Evolutionary conservation across 2,329 filamentous ascomycete species (phyloP), one percentile per base, ranked within the genome.

Genomic region (Alternaria ethzedia): DNA sequence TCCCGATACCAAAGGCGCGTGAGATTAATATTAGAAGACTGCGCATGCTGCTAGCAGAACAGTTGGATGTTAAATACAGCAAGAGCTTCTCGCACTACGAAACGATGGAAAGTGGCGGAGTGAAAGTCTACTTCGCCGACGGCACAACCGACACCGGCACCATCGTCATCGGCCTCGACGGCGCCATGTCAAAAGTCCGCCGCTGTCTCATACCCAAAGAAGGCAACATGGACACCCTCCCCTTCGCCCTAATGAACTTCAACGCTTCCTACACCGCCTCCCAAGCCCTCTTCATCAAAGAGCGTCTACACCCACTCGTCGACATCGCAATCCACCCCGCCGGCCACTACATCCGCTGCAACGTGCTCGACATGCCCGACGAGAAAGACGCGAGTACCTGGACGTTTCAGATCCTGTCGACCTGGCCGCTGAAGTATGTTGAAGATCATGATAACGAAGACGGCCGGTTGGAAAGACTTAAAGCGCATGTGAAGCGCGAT

Each of bases 21-120:
- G 74, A 76, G 54, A 76, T 76, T 62, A 76, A 76, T 46, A 76
- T 76, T 7, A 74, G 79, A 13, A 79, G 80, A 54, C 68, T 83
- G 30, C 79, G 82, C 5, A 64, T 71, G 6, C 62, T 82, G 6
- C 67, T 80, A 21, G 71, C 75, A 1, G 70, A 80, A 54, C 78
- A 70, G 2, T 52, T 82, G 3, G 71, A 81, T 57, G 75, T 83
- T 5, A 57, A 72, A 2, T 76, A 75, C 43, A 57, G 67, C 11
- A 74, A 69, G 52, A 68, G 41, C 20, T 74, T 75, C 43, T 51
- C 59, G 7, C 61, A 60, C 11, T 76, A 65, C 9, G 68, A 72
- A n/a, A 26, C 63, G 0, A 36, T 54, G 0, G n/a, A 65, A 11
- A 74, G 70, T 28, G 74, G 73, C 4, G 74, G 75, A 1, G 70